These are phyloP conservation scores for Ambrosiella beaveri DNA, from an alignment of 2,329 filamentous ascomycete genomes.

Conservation along the genomic window DNA sequence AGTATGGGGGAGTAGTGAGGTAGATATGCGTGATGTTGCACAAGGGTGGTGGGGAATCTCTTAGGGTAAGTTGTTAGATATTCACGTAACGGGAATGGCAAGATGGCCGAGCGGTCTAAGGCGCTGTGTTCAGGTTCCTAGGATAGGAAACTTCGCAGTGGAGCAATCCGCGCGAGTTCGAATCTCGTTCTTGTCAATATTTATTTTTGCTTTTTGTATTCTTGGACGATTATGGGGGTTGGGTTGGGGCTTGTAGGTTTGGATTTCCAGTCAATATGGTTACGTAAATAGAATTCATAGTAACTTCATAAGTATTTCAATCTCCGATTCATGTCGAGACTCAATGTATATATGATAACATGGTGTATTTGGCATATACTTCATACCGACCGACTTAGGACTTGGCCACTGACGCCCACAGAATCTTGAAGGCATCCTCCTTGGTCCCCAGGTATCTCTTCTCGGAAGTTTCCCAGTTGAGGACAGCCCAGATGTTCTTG, in stretches of 20 bases:
- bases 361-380: too few species aligned
- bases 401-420: slow-evolving; percentile 23
- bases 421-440: slow-evolving; percentile 29
- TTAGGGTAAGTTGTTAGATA: background rate
- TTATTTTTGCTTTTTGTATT: slow-evolving; percentile 6
- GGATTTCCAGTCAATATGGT: too few species aligned
- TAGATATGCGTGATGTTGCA: background rate
- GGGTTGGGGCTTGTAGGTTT: too few species aligned
- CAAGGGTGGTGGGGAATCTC: background rate
- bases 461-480: slow-evolving; percentile 61
- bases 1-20: background rate
- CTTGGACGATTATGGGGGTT: background rate
- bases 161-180: slow-evolving; percentile 13
- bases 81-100: background rate
- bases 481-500: slow-evolving; percentile 59
- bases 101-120: slow-evolving; percentile 12
- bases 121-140: slow-evolving; percentile 11
- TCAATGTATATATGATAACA: too few species aligned
- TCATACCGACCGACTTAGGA: background rate
- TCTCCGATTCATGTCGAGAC: too few species aligned
- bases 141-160: slow-evolving; percentile 9
- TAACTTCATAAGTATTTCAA: too few species aligned
- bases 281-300: too few species aligned
- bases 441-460: slow-evolving; percentile 36
- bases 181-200: slow-evolving; percentile 20